A percentile compares a stretch with the other conserved stretches of the same genome.
Conservation (phyloP, 768 basidiomycete genomes). For the Sporobolomyces roseus region DNA sequence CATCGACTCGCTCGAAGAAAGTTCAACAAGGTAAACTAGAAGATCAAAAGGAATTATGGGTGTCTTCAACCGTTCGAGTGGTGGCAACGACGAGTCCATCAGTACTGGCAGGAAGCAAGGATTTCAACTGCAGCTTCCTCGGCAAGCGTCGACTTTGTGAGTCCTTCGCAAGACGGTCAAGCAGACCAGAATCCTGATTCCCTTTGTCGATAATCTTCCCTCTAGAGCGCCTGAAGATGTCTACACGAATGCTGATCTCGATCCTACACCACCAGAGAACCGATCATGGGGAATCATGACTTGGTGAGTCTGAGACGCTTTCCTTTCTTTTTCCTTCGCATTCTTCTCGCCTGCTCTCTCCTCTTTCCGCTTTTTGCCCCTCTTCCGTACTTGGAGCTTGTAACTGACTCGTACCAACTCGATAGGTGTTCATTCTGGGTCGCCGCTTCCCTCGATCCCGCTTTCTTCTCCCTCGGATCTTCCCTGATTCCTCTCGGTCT, state of each 20-base stretch:
- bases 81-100: neutral
- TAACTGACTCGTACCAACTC: no score
- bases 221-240: slow-evolving; percentile 34
- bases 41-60: slow-evolving; percentile 4
- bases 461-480: slow-evolving; percentile 25
- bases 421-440: slow-evolving; percentile 35
- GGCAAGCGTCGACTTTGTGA: slow-evolving; percentile 30
- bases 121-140: slow-evolving; percentile 14
- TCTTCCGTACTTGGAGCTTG: neutral
- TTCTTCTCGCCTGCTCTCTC: neutral
- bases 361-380: neutral
- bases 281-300: slow-evolving; percentile 34
- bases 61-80: slow-evolving; percentile 14
- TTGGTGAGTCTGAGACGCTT: slow-evolving; percentile 4
- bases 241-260: slow-evolving; percentile 38
- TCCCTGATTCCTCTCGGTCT: slow-evolving; percentile 30
- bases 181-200: neutral
- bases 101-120: slow-evolving; percentile 1
- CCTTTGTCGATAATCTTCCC: neutral
- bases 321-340: neutral
- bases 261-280: slow-evolving; percentile 28
- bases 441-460: slow-evolving; percentile 35
- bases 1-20: no score
- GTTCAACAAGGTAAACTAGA: neutral
- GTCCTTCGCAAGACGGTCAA: neutral